Evolutionary conservation across 2,329 filamentous ascomycete species (phyloP).

Genomic region (Penicillium sp.): DNA sequence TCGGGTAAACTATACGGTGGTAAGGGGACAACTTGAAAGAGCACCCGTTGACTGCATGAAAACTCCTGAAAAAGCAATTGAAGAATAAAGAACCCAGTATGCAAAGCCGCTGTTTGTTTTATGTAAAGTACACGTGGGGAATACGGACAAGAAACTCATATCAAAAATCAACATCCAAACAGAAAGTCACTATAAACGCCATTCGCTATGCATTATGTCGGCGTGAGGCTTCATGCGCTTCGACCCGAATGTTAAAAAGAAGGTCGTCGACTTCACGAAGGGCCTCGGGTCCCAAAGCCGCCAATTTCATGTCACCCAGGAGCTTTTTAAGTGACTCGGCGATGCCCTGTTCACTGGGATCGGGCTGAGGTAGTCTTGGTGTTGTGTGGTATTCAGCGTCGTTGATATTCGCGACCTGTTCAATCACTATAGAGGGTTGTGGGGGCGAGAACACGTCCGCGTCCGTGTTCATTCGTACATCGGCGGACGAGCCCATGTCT

Average conservation of each 20-base stretch:
- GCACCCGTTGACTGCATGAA: neutral
- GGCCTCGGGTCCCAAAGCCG: constrained; percentile 59
- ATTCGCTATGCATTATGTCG: constrained; percentile 43
- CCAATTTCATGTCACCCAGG: constrained; percentile 55
- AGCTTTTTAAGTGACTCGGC: constrained; percentile 52
- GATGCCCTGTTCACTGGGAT: constrained; percentile 41
- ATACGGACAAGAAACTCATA: constrained; percentile 12
- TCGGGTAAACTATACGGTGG: neutral
- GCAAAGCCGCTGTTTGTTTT: constrained; percentile 7
- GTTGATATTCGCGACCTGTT: constrained; percentile 4
- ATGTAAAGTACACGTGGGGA: constrained; percentile 19
- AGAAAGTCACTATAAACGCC: constrained; percentile 26
- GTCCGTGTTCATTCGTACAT: constrained; percentile 7
- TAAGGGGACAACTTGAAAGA: neutral
- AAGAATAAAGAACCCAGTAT: neutral
- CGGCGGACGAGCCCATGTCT: constrained; percentile 7
- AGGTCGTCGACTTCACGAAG: constrained; percentile 70
- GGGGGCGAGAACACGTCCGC: constrained; percentile 1
- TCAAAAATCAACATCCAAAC: constrained; percentile 2
- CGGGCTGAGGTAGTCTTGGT: constrained; percentile 12
- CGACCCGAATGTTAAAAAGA: constrained; percentile 70
- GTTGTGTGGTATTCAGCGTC: constrained; percentile 5
- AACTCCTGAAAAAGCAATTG: neutral
- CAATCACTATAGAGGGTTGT: neutral
- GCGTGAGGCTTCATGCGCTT: constrained; percentile 65